Conservation (phyloP, 2,329 filamentous ascomycete species). For the Fusarium sp. region DNA sequence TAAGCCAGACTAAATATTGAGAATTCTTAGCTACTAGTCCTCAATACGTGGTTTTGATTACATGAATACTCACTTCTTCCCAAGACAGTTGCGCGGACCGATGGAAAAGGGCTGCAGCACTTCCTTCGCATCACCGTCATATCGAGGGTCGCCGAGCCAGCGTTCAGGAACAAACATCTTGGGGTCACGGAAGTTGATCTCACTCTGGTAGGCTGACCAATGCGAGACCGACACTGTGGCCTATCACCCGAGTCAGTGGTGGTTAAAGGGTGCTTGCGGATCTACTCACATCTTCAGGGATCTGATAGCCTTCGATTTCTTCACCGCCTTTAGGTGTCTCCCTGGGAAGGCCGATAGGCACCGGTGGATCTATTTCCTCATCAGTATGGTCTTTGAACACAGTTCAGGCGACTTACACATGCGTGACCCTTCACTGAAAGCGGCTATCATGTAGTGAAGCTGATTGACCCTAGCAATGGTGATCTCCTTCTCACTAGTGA, state of each 20-base stretch:
- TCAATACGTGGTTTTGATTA: neutral
- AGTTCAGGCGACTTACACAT: neutral
- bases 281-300: conserved; percentile 3
- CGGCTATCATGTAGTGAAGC: conserved; percentile 6
- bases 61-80: neutral
- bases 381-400: neutral
- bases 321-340: neutral
- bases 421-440: conserved; percentile 6
- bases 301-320: neutral
- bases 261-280: neutral
- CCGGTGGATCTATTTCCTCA: neutral
- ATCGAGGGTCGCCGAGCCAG: conserved; percentile 2
- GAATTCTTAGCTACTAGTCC: neutral
- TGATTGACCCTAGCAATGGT: neutral
- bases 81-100: neutral
- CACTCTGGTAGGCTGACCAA: neutral
- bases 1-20: neutral
- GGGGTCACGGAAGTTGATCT: neutral
- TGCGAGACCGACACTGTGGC: neutral
- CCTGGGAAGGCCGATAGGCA: conserved; percentile 4
- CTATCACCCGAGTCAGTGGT: neutral
- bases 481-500: neutral
- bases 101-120: conserved; percentile 3
- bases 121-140: neutral
- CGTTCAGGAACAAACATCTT: neutral